Evolutionary conservation across 441 rosid species (phyloP), one percentile per base, ranked within the genome.

Genomic region (Dalechampia spathulata): DNA sequence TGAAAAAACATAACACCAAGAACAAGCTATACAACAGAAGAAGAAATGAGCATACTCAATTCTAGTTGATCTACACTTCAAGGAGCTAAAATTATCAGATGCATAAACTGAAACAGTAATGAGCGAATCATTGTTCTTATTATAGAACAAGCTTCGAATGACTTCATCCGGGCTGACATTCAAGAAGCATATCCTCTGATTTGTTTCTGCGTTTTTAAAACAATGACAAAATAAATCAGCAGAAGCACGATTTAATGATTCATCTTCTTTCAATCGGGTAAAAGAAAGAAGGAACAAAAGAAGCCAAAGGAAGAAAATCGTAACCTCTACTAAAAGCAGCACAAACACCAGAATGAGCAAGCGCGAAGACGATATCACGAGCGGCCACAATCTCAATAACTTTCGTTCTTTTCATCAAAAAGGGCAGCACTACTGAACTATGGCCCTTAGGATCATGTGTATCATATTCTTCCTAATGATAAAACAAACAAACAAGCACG

Each of bases 371-470:
- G 41, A 91, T 91, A 70, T 84, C 96, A 12, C 82, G 85, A 13
- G 98, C 96, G 22, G 98, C 95, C 15, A 91, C 95, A 43, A 91
- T 91, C 83, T 91, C 98, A 8, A 91, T 88, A 13, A 91, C 89
- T 74, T 88, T 91, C 0, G 98, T 81, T 56, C 96, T 75, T 72
- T 91, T 91, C 84, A 79, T 91, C 68, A 91, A 72, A 72, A 86
- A 91, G 5, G 96, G 93, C 55, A 91, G 68, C 16, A 81, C 92
- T 23, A 81, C 75, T 5, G 85, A 66, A 56, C 81, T 79, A 36
- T 83, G 96, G 16, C 95, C 96, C 41, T 86, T 91, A 6, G 95
- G 96, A 60, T 91, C 96, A 68, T 91, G 95, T 11, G 98, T 88
- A 62, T 91, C 98, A 26, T 91, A 91, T 69, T 91, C 93, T 75